Base-by-base conservation (phyloP, 2,329 filamentous ascomycete species). In the Alternaria viburni region DNA sequence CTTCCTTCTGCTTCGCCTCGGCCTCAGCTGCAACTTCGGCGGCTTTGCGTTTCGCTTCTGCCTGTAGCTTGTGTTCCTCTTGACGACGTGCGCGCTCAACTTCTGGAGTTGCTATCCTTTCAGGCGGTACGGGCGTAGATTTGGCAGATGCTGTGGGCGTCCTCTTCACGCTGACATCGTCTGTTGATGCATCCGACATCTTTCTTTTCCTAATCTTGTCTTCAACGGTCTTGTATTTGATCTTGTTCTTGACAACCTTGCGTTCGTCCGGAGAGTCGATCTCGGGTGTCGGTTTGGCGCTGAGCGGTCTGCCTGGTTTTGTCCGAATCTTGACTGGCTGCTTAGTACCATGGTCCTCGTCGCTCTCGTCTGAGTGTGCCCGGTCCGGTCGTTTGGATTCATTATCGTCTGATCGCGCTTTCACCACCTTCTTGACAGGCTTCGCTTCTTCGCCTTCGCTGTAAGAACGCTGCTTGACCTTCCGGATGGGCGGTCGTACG, bases 391-490 rank as follows among this genome's bases (percentile, higher is more conserved):
- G 60, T 60, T 77, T 78, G 8, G 71, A 61, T 47, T 75, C 74
- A 23, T 76, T 76, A 15, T 78, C 75, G 23, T 77, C 75, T 3
- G 73, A 74, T 5, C 72, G 70, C 43, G 64, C 67, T 56, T 79
- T 79, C 45, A 71, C 65, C 23, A 66, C 63, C 57, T 71, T 77
- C 66, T 79, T 80, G 49, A 72, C 72, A 21, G 74, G 71, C 57
- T 77, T 77, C 54, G 70, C 68, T 32, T 76, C 76, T 54, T 77
- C 76, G 21, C 76, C 76, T 47, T 79, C 75, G 62, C 77, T 80
- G 21, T 68, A 77, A 2, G 77, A 77, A 12, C 77, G 72, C 45
- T 71, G 73, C 28, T 79, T 78, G 25, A 64, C 62, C 57, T 78
- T 79, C 64, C 77, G 74, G 21, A 67, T 72, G 8, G 76, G 76